Evolutionary conservation across 2,329 filamentous ascomycete species (phyloP), one percentile per base, ranked within the genome.

Genomic region (Pseudopyrenochaeta lycopersici): DNA sequence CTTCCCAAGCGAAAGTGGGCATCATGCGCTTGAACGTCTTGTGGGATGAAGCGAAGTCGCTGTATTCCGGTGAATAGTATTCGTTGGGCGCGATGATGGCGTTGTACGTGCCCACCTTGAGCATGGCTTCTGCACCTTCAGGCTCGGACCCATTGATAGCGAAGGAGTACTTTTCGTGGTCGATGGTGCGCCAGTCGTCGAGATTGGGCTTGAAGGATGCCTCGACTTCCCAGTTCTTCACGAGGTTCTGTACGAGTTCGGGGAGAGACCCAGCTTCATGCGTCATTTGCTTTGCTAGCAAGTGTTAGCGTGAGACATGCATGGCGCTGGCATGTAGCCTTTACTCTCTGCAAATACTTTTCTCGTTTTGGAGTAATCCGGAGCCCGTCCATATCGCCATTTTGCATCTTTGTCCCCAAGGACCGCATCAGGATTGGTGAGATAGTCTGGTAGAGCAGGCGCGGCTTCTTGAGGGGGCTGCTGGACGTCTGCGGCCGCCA

Each of bases 11-110:
- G 71, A 90, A 90, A 0, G 82, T 86, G 0, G 87, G 87, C 87
- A 90, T 90, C 86, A 89, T 89, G 47, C 85, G 78, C 77, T 89
- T 89, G 73, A 90, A 90, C 0, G 85, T 85, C 79, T 89, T 89
- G 78, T 90, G 87, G 66, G 84, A 88, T 3, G 78, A 80, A 1
- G 82, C 80, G 63, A 90, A 89, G 70, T 87, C 85, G 2, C 82
- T 85, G 53, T 85, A 80, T 44, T 79, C 78, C 0, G 87, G 85
- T 58, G 83, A 84, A 73, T 90, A 90, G 77, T 83, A 89, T 68
- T 86, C 81, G 67, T 86, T 88, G 10, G 85, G 76, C 9, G 82
- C 76, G 58, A 90, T 84, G 71, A 90, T 82, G 49, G 87, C 87
- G 68, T 89, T 90, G 78, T 90, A 90, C 0, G 87, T 90, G 60